Base-by-base conservation (phyloP, 2,329 filamentous ascomycete species). In the Pseudofabraea citricarpa region DNA sequence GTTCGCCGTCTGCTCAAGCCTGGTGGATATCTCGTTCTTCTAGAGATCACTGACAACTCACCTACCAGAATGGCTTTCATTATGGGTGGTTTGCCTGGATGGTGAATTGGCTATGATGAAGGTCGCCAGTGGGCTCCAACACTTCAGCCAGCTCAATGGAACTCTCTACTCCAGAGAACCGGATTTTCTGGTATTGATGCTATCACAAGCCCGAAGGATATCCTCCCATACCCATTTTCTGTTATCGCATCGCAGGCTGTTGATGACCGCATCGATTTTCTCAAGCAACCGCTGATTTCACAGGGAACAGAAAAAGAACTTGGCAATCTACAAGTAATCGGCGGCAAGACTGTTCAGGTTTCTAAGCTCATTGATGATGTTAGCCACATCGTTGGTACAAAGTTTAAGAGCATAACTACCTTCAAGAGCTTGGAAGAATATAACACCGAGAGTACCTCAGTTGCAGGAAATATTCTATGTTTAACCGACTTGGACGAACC, bases 21-120 rank as follows among this genome's bases (percentile, higher is more conserved):
- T 0, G 68, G 65, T 2, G 73, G 72, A 0, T 64, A 66, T 26
- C 52, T 77, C 1, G 19, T 58, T 7, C 19, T 60, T 8, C 40
- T 55, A 3, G 58, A 60, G 33, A 50, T 26, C 24, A 53, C 43
- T 4, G 27, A 23, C 12, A 37, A 39, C 8, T n/a, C n/a, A n/a
- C 19, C 26, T 4, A 19, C 22, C 15, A 18, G 33, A 16, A 32
- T 31, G 4, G 37, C 21, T 3, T 40, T 40, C 16, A 13, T 40
- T 9, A 26, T 40, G n/a, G 37, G 13, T 7, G 35, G 21, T 8
- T 21, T 39, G 16, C 23, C 33, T n/a, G 41, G 41, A n/a, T 44
- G 41, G 41, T 44, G 41, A 35, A n/a, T 33, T 18, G 45, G 41
- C 8, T 6, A 15, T 40, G 41, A 22, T 19, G 41, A 44, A 15